Evolutionary conservation across 345 rosid species (phyloP).

Genomic region (Excoecaria agallocha): DNA sequence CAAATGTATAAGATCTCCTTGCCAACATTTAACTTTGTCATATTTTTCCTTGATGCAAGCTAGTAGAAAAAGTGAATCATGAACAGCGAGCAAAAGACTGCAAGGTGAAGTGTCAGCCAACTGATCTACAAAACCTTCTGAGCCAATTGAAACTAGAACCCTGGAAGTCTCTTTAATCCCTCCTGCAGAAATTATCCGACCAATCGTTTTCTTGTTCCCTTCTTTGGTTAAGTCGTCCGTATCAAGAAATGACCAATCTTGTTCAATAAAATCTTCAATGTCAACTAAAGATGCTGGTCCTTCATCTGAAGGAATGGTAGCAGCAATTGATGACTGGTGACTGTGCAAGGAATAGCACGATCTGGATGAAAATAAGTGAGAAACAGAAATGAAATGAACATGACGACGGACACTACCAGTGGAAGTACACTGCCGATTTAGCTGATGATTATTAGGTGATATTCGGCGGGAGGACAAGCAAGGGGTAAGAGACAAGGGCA

Average conservation of each 20-base stretch:
- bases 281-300: constrained; percentile 41
- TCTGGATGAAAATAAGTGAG: constrained; percentile 10
- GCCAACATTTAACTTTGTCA: constrained; percentile 90
- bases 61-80: constrained; percentile 75
- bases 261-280: constrained; percentile 63
- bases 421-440: constrained; percentile 8
- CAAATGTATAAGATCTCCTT: constrained; percentile 72
- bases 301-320: constrained; percentile 47
- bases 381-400: constrained; percentile 16
- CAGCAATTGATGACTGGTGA: constrained; percentile 19
- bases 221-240: constrained; percentile 45
- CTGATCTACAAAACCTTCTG: constrained; percentile 67
- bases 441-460: constrained; percentile 11
- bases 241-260: constrained; percentile 93
- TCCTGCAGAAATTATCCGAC: constrained; percentile 63
- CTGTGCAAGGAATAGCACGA: constrained; percentile 18
- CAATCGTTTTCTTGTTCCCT: constrained; percentile 41
- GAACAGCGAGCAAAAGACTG: constrained; percentile 65
- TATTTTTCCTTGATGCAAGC: constrained; percentile 76
- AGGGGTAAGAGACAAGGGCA: constrained; percentile 23
- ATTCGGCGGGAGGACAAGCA: constrained; percentile 18
- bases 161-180: constrained; percentile 52
- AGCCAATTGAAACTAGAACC: constrained; percentile 68
- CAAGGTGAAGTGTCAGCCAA: constrained; percentile 51
- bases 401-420: neutral